Evolutionary conservation across 148 eudicot species (phyloP), one percentile per base, ranked within the genome.

Genomic region (Vaccinium corymbosum): DNA sequence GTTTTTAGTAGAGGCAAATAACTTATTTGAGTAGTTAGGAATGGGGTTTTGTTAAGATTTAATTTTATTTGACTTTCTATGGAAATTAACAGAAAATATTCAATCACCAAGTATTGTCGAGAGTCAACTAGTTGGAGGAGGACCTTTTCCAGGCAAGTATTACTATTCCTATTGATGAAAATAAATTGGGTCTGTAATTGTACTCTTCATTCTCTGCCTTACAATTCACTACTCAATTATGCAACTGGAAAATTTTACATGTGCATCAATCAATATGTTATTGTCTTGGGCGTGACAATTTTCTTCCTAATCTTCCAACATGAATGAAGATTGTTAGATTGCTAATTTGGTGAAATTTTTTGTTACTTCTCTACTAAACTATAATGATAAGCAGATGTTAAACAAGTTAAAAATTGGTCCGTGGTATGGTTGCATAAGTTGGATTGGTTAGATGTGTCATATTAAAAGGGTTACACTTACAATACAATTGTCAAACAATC

Each of bases 131-230:
- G 77, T 56, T 66, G 87, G 85, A 14, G 80, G 79, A 79, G 81
- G 84, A 61, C 87, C 89, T 85, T 84, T 85, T 50, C 87, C 85
- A 87, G 94, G 94, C 87, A 87, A 72, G 80, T 85, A 50, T 22
- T 32, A 79, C 7, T 32, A 29, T 8, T 75, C 82, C 51, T 14
- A 48, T 82, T 72, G 68, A 14, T 70, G 48, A 57, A 48, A 71
- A 80, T 79, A 11, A 48, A 46, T 51, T 38, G 52, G 77, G 32
- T 52, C 22, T 68, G 3, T 35, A 68, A 70, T 13, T 13, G 25
- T 27, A 2, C 29, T 42, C 46, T 52, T 17, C 32, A 70, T 81
- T 81, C 25, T 56, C 7, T 0, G 48, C 20, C 16, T 0, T 49
- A 6, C 22, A 38, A 14, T 35, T 77, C 19, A 51, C 27, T 2